phyloP scores from a whole-genome alignment of 78 protist genomes.

The Monosiga brevicollis region DNA sequence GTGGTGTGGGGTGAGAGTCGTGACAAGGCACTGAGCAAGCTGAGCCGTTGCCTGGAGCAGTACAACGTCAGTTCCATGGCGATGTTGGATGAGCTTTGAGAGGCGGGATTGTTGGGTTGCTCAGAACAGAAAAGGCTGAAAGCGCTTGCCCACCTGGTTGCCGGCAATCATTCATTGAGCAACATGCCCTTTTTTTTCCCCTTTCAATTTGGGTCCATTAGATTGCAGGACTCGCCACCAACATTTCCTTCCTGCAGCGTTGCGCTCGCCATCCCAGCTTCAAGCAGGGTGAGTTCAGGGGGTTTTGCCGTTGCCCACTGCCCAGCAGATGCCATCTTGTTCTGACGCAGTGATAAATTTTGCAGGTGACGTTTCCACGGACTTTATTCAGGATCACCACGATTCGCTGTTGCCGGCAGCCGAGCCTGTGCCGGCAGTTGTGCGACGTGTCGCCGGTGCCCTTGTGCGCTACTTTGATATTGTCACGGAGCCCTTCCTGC shows the following conservation, averaged over 20 bases:
- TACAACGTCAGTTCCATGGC: conserved; percentile 9
- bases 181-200: neutral
- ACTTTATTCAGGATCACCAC: conserved; percentile 58
- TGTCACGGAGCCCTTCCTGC: neutral
- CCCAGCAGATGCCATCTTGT: too few species aligned
- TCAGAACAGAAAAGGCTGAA: neutral
- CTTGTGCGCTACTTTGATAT: neutral
- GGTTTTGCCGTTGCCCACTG: too few species aligned
- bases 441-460: neutral
- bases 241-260: conserved; percentile 76
- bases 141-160: neutral
- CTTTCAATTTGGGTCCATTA: neutral
- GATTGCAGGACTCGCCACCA: conserved; percentile 64
- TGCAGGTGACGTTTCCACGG: conserved; percentile 79
- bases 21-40: conserved; percentile 29
- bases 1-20: conserved; percentile 66
- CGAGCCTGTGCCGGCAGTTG: neutral
- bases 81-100: neutral
- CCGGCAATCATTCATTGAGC: too few species aligned
- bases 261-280: conserved; percentile 67
- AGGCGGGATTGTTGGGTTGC: neutral
- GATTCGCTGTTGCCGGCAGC: conserved; percentile 9
- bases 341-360: too few species aligned
- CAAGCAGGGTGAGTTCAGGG: too few species aligned
- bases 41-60: conserved; percentile 74